Evolutionary conservation across 2,329 filamentous ascomycete genomes (phyloP).

Genomic region (Pseudogymnoascus sp.): DNA sequence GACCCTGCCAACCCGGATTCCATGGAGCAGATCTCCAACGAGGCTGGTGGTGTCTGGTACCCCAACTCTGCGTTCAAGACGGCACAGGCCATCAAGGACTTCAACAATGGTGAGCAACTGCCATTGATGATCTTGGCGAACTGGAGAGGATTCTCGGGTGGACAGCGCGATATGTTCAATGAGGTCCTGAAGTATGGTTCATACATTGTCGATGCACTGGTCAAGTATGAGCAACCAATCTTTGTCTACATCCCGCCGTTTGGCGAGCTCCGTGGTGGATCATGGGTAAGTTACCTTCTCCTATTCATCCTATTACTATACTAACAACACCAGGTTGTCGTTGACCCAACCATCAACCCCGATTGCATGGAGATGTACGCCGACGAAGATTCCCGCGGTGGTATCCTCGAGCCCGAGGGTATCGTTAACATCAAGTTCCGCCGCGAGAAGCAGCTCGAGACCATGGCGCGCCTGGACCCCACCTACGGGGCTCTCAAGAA

Average conservation of each 20-base stretch:
- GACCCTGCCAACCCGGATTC: constrained; percentile 98
- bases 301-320: constrained; percentile 10
- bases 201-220: constrained; percentile 95
- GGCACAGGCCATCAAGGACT: constrained; percentile 95
- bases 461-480: constrained; percentile 88
- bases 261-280: constrained; percentile 95
- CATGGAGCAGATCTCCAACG: constrained; percentile 87
- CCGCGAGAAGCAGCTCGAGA: constrained; percentile 93
- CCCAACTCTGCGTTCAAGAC: constrained; percentile 99
- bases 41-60: constrained; percentile 99
- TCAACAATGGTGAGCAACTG: constrained; percentile 97
- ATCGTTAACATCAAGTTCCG: constrained; percentile 99
- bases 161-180: constrained; percentile 99
- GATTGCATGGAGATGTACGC: constrained; percentile 99
- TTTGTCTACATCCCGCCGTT: constrained; percentile 98
- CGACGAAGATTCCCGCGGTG: constrained; percentile 86
- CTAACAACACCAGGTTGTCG: constrained; percentile 60
- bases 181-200: constrained; percentile 99
- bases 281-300: constrained; percentile 56
- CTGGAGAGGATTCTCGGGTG: constrained; percentile 99
- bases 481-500: constrained; percentile 78
- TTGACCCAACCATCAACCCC: constrained; percentile 97
- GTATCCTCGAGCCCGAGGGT: constrained; percentile 95
- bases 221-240: constrained; percentile 97
- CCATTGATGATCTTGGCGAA: constrained; percentile 99